Evolutionary conservation across 2,329 filamentous ascomycete genomes (phyloP).

Genomic region (Clonostachys rosea): DNA sequence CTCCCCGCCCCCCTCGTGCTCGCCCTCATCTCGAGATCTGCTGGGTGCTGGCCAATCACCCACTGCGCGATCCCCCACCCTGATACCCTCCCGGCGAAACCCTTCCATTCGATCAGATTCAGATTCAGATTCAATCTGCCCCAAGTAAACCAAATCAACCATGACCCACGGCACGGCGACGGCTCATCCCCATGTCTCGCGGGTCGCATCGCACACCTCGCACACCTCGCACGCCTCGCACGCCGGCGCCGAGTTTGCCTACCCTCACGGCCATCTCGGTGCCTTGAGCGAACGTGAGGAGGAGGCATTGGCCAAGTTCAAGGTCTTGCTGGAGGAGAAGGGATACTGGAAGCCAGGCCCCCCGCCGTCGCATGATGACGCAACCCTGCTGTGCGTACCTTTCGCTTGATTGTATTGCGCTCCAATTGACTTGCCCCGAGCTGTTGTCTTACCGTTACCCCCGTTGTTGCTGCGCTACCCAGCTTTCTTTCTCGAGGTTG

Average conservation of each 20-base stretch:
- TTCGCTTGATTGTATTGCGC: not conserved
- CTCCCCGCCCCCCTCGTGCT: not conserved
- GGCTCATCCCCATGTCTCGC: no score
- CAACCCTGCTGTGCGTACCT: conserved; percentile 59
- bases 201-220: no score
- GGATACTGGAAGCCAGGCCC: conserved; percentile 56
- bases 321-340: conserved; percentile 58
- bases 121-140: no score
- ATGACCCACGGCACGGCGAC: no score
- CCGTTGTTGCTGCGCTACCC: not conserved
- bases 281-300: conserved; percentile 69
- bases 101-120: no score
- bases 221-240: no score
- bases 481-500: not conserved
- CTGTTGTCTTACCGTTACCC: conserved; percentile 4
- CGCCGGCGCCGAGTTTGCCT: conserved; percentile 20
- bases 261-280: conserved; percentile 75
- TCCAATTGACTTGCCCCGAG: not conserved
- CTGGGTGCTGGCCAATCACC: no score
- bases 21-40: no score
- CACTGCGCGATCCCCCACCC: no score
- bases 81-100: no score
- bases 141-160: no score
- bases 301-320: conserved; percentile 66
- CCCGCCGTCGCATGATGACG: conserved; percentile 65